Evolutionary conservation across 371 early-diverging fungal genomes (phyloP).

Genomic region (Lichtheimia ramosa): DNA sequence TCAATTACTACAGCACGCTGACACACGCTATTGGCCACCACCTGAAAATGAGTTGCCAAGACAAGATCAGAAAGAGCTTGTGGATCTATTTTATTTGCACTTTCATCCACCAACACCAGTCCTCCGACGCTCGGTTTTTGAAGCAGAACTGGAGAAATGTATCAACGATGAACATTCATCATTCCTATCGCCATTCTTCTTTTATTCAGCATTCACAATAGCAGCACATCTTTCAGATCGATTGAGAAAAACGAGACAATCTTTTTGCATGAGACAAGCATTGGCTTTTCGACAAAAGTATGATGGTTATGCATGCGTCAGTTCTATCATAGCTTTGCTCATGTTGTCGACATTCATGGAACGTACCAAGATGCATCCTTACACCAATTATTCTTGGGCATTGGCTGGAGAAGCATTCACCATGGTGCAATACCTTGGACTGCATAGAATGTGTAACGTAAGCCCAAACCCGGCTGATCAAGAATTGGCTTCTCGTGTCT

Average conservation of each 20-base stretch:
- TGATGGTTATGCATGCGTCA: slow-evolving; percentile 26
- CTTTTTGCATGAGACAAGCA: slow-evolving; percentile 21
- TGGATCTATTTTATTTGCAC: slow-evolving; percentile 54
- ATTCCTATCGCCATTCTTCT: slow-evolving; percentile 39
- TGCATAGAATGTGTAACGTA: slow-evolving; percentile 28
- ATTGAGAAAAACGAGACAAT: not conserved
- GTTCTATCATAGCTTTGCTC: slow-evolving; percentile 32
- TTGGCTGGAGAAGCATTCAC: slow-evolving; percentile 42
- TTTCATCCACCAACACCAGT: slow-evolving; percentile 57
- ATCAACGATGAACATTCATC: slow-evolving; percentile 5
- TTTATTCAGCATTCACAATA: slow-evolving; percentile 42
- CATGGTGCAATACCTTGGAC: slow-evolving; percentile 44
- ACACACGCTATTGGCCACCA: slow-evolving; percentile 1
- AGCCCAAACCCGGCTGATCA: slow-evolving; percentile 12
- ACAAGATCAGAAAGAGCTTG: slow-evolving; percentile 32
- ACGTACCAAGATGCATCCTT: slow-evolving; percentile 17
- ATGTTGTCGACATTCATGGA: slow-evolving; percentile 36
- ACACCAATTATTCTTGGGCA: slow-evolving; percentile 33
- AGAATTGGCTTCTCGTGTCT: slow-evolving; percentile 36
- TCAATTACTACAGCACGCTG: not conserved
- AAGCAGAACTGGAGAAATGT: slow-evolving; percentile 17
- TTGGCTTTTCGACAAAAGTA: slow-evolving; percentile 22
- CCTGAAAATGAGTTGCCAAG: slow-evolving; percentile 1
- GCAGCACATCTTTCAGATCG: slow-evolving; percentile 33
- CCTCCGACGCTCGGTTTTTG: slow-evolving; percentile 36